Evolutionary conservation across 345 rosid genomes (phyloP).

Genomic region (Melaleuca quinquenervia): DNA sequence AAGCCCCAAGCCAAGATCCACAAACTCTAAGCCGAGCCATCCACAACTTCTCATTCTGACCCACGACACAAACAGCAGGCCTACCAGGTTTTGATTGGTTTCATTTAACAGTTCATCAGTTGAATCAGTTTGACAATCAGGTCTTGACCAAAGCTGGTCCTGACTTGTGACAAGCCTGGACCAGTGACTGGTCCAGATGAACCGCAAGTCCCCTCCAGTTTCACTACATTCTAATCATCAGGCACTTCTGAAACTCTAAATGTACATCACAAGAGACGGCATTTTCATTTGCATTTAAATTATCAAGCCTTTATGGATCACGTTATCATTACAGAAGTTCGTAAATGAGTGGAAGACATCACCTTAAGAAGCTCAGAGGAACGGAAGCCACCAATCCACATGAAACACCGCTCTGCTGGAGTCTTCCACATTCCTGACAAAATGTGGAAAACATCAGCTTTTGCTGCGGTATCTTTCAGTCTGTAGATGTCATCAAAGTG

Average conservation of each 20-base stretch:
- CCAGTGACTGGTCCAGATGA: background rate
- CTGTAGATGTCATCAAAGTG: slow-evolving; percentile 82
- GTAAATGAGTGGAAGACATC: background rate
- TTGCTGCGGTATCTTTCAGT: slow-evolving; percentile 82
- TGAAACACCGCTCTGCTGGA: slow-evolving; percentile 94
- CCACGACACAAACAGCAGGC: background rate
- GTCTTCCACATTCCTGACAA: slow-evolving; percentile 99
- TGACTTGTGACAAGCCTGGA: background rate
- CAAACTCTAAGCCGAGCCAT: background rate
- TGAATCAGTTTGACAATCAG: background rate
- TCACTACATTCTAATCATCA: background rate
- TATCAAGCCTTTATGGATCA: background rate
- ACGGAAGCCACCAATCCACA: slow-evolving; percentile 99
- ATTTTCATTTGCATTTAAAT: background rate
- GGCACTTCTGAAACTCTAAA: background rate
- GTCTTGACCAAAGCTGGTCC: background rate
- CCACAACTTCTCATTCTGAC: background rate
- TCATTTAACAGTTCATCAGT: background rate
- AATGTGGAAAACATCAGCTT: slow-evolving; percentile 94
- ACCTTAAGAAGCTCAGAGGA: slow-evolving; percentile 94
- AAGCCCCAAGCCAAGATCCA: background rate
- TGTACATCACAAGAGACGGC: background rate
- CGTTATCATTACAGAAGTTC: background rate
- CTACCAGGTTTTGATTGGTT: background rate
- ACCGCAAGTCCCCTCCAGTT: background rate